These are phyloP conservation scores for Alternaria longipes DNA, from an alignment of 2,329 filamentous ascomycete species.

Conservation along the genomic window DNA sequence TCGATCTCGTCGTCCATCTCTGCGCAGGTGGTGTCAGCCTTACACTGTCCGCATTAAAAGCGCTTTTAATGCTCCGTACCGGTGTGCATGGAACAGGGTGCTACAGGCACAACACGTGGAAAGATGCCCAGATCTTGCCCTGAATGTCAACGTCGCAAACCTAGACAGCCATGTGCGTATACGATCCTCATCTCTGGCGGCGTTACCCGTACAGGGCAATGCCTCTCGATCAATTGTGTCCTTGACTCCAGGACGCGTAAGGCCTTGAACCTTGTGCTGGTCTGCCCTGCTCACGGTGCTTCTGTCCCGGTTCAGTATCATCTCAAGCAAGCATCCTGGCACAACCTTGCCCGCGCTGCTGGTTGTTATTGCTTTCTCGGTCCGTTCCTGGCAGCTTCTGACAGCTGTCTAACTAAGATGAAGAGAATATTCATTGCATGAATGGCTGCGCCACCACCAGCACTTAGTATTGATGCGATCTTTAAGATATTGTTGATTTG, in stretches of 20 bases:
- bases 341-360: conserved; percentile 14
- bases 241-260: not conserved
- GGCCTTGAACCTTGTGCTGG: conserved; percentile 11
- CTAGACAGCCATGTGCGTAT: conserved; percentile 5
- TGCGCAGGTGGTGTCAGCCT: not conserved
- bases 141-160: not conserved
- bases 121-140: not conserved
- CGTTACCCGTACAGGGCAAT: not conserved
- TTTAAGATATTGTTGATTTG: conserved; percentile 17
- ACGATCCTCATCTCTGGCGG: not conserved
- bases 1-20: not conserved
- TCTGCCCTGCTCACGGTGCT: conserved; percentile 14
- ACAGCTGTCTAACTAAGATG: conserved; percentile 1
- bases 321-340: conserved; percentile 18
- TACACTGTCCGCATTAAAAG: not conserved
- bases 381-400: conserved; percentile 16
- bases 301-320: conserved; percentile 23
- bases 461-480: conserved; percentile 12
- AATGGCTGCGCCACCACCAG: conserved; percentile 7
- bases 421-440: not conserved
- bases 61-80: not conserved
- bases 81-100: not conserved
- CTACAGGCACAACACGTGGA: not conserved
- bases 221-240: not conserved
- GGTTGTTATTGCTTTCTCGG: conserved; percentile 12